Base-by-base conservation (phyloP, 768 basidiomycete species). In the Phanerodontia chrysosporium region DNA sequence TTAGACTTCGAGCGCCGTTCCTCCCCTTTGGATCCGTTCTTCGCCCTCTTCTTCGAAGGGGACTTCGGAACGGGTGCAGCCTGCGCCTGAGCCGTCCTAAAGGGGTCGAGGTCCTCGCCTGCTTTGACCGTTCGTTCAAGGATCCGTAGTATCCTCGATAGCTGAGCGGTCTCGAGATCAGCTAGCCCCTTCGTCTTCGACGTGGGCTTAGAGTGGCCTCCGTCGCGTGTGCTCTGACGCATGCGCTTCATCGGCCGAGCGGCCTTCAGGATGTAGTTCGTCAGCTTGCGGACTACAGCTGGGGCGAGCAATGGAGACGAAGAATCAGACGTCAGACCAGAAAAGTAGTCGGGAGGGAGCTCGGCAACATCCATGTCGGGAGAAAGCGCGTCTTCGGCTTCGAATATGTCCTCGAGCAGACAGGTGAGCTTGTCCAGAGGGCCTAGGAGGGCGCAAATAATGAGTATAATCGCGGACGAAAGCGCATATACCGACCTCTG, bases 351-450 rank as follows among this genome's bases (percentile, higher is more conserved):
- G 28, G 75, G 67, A 3, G 84, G 76, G 13, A 92, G 74, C 52
- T 84, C 78, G 14, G 68, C 60, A n/a, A 74, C 60, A 39, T 80
- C 78, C 1, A 75, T 70, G 51, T 89, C 86, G 0, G 83, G 74
- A 2, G 86, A 80, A 16, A 92, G 74, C 0, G 79, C 70, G 67
- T 95, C 94, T 64, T 91, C 86, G 0, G 89, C 85, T 62, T 90
- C 87, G 57, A 96, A 90, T 16, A 97, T 80, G 55, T 96, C 93
- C 62, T 94, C 91, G 0, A 96, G 75, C 18, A 92, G 73, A 2
- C 84, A 83, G 0, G 76, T 77, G 10, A 98, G 77, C 69, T 90
- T 95, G 66, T 95, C 89, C 3, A 90, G 71, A 0, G 89, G 87
- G 1, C 73, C 89, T 87, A 59, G 86, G 58, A 32, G 24, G 27